These are phyloP conservation scores for Heliocybe sulcata DNA, from an alignment of 1,284 basidiomycete species.

Conservation along the genomic window DNA sequence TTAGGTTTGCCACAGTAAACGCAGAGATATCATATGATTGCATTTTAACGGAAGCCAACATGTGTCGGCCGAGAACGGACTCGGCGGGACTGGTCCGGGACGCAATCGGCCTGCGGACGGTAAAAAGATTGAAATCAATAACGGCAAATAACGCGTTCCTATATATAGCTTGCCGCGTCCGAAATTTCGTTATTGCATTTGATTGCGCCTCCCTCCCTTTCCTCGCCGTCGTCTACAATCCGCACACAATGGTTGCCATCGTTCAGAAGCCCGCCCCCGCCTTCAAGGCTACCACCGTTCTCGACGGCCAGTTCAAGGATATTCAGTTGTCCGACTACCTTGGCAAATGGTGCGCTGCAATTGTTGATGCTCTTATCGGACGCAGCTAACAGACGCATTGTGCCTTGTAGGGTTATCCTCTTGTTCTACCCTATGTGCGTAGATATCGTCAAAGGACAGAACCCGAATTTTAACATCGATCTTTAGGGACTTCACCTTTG, in stretches of 20 bases:
- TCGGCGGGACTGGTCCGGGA: background rate
- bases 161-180: background rate
- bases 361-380: background rate
- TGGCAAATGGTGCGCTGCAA: conserved; percentile 68
- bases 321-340: conserved; percentile 65
- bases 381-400: background rate
- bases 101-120: background rate
- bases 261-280: conserved; percentile 74
- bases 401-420: conserved; percentile 54
- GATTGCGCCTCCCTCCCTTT: background rate
- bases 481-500: conserved; percentile 72
- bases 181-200: background rate
- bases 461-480: conserved; percentile 7
- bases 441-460: conserved; percentile 7
- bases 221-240: background rate
- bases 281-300: conserved; percentile 72
- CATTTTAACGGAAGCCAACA: background rate
- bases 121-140: background rate
- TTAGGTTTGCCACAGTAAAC: no score
- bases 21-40: background rate
- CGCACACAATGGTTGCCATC: conserved; percentile 49
- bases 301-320: conserved; percentile 72
- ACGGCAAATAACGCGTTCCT: background rate
- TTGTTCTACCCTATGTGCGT: conserved; percentile 78
- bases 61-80: background rate